Evolutionary conservation across 1,284 basidiomycete species (phyloP), one percentile per base, ranked within the genome.

Genomic region (Cryptococcus sp.): DNA sequence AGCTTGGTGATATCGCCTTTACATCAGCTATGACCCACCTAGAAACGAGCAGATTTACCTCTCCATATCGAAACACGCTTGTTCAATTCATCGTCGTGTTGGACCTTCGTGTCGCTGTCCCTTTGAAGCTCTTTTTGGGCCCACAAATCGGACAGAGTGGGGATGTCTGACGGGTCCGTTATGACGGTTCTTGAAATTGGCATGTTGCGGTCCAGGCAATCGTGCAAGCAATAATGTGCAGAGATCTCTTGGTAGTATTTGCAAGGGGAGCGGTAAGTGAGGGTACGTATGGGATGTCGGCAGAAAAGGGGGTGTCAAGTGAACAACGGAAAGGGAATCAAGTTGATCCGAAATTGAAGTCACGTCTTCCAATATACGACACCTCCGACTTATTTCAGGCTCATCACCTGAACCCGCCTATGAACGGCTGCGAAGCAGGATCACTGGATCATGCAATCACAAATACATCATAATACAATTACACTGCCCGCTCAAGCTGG

Each of bases 1-100:
- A 75, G 67, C 46, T 64, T 61, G 2, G 71, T 73, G 22, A 75
- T 74, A 48, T 75, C 70, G 16, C 70, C 72, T 71, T 34, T n/a
- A n/a, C 10, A 37, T 50, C 25, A 48, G 45, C 13, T 19, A 19
- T 37, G 14, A n/a, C n/a, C n/a, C 16, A 19, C 2, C 4, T 28
- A 11, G 28, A 11, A n/a, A 14, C 48, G 22, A 11, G n/a, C 34
- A 24, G 24, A 34, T 5, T 49, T 54, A 69, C 70, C 69, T 32
- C 61, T 46, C 69, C 69, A 70, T 32, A 74, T 65, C 28, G 56
- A 57, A 11, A 74, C 49, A 11, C 69, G 55, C 32, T 53, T 50
- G 46, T 66, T 69, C 24, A 72, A 40, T 4, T 16, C 39, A 19
- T 50, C 56, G 45, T 67, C 52, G 18, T 50, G 37, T 10, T 40